phyloP scores from a whole-genome alignment of 345 rosid genomes.

The Cochlearia excelsa region DNA sequence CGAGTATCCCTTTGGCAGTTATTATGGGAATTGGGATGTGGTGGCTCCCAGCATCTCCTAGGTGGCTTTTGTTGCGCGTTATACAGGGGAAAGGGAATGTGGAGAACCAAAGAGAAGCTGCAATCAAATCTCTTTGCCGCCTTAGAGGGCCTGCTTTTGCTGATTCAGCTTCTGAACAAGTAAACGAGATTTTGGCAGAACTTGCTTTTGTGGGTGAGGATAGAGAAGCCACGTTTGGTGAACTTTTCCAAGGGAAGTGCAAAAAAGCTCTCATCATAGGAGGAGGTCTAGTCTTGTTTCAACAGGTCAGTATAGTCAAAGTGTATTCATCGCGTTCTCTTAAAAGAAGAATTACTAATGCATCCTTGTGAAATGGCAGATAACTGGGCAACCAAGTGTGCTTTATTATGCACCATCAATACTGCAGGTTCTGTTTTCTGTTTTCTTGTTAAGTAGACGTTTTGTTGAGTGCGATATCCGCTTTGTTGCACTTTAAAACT shows the following conservation, averaged over 20 bases:
- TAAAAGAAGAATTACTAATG: constrained; percentile 17
- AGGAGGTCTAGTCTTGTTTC: constrained; percentile 85
- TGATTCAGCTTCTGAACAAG: constrained; percentile 61
- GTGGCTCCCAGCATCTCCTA: constrained; percentile 94
- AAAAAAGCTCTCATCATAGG: constrained; percentile 81
- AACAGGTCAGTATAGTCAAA: constrained; percentile 56
- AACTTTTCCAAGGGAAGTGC: constrained; percentile 79
- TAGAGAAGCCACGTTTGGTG: constrained; percentile 52
- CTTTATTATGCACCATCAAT: constrained; percentile 90
- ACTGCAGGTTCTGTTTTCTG: constrained; percentile 58
- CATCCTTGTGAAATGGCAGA: constrained; percentile 44
- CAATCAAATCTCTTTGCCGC: constrained; percentile 56
- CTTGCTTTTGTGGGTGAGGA: constrained; percentile 68
- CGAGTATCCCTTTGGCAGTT: constrained; percentile 66
- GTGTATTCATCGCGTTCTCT: neutral
- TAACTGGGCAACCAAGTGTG: constrained; percentile 98
- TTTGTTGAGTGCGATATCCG: constrained; percentile 8
- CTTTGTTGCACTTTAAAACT: constrained; percentile 9
- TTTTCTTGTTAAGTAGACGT: neutral
- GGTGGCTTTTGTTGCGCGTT: constrained; percentile 84
- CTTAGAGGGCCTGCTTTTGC: constrained; percentile 75
- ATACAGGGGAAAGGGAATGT: constrained; percentile 75
- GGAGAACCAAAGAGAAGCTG: constrained; percentile 59
- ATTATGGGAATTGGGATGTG: constrained; percentile 93
- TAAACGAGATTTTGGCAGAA: constrained; percentile 72